These are phyloP conservation scores for Trichosporon asahii DNA, from an alignment of 1,284 basidiomycete genomes.

Conservation along the genomic window DNA sequence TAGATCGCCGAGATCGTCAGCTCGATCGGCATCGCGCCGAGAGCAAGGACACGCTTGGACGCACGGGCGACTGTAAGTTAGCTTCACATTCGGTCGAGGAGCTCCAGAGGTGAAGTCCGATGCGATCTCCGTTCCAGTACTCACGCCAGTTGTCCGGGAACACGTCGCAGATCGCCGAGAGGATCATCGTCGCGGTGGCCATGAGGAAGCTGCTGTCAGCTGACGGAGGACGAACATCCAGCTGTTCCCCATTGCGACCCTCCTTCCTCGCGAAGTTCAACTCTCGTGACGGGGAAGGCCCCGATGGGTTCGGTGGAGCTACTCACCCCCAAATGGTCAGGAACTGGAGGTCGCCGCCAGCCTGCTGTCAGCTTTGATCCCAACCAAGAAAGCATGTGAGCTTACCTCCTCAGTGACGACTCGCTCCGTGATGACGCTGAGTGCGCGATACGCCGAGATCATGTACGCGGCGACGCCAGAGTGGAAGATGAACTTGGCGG, in stretches of 20 bases:
- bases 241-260: too few species aligned
- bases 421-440: conserved; percentile 11
- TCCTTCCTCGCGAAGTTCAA: too few species aligned
- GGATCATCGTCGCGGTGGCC: conserved; percentile 58
- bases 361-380: conserved; percentile 16
- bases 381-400: not conserved
- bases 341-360: conserved; percentile 65
- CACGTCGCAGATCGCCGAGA: conserved; percentile 57
- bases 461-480: conserved; percentile 39
- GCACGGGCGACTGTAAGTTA: conserved; percentile 50
- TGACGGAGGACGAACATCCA: not conserved
- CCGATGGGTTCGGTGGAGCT: not conserved
- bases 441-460: conserved; percentile 23
- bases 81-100: not conserved
- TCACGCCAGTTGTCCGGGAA: conserved; percentile 56
- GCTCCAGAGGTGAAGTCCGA: too few species aligned
- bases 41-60: conserved; percentile 60
- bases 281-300: too few species aligned
- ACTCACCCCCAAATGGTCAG: conserved; percentile 72
- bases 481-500: conserved; percentile 36
- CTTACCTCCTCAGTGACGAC: not conserved
- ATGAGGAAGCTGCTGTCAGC: conserved; percentile 54
- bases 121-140: conserved; percentile 24
- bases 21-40: conserved; percentile 63
- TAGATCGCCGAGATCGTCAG: conserved; percentile 69